Evolutionary conservation across 208 protist species (phyloP).

Genomic region (Phytomonas serpens): DNA sequence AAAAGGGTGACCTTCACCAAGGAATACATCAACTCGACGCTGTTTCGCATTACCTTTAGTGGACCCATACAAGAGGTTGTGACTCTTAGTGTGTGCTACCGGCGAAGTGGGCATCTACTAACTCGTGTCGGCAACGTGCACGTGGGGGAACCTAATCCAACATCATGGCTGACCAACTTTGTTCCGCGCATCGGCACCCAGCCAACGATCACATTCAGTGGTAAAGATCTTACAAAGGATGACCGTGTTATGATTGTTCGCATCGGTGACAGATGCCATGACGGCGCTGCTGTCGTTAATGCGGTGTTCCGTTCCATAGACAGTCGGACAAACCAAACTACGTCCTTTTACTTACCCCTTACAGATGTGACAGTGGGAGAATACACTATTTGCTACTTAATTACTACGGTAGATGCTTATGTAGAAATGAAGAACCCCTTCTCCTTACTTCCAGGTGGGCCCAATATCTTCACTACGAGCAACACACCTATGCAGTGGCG

Average conservation of each 20-base stretch:
- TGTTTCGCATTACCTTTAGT: slow-evolving; percentile 35
- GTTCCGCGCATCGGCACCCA: slow-evolving; percentile 69
- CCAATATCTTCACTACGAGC: slow-evolving; percentile 36
- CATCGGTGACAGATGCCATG: slow-evolving; percentile 32
- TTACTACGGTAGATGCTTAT: slow-evolving; percentile 39
- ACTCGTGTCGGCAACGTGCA: slow-evolving; percentile 39
- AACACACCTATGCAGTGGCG: slow-evolving; percentile 83
- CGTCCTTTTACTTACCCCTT: background rate
- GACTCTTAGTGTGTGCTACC: slow-evolving; percentile 72
- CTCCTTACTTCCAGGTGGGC: slow-evolving; percentile 44
- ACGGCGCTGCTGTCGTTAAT: slow-evolving; percentile 30
- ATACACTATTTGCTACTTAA: slow-evolving; percentile 78
- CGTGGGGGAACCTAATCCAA: slow-evolving; percentile 60
- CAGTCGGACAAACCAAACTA: background rate
- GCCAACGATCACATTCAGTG: slow-evolving; percentile 63
- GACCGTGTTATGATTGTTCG: slow-evolving; percentile 63
- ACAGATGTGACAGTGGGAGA: slow-evolving; percentile 16
- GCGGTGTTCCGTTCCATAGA: slow-evolving; percentile 31
- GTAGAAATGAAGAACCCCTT: slow-evolving; percentile 37
- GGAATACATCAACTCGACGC: slow-evolving; percentile 31
- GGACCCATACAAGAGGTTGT: slow-evolving; percentile 25
- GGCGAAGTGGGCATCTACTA: slow-evolving; percentile 40
- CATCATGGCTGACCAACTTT: slow-evolving; percentile 58
- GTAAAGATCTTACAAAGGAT: slow-evolving; percentile 29
- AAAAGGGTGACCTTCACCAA: slow-evolving; percentile 25